phyloP scores from a whole-genome alignment of 495 filamentous ascomycete genomes.

The Xylaria curta region DNA sequence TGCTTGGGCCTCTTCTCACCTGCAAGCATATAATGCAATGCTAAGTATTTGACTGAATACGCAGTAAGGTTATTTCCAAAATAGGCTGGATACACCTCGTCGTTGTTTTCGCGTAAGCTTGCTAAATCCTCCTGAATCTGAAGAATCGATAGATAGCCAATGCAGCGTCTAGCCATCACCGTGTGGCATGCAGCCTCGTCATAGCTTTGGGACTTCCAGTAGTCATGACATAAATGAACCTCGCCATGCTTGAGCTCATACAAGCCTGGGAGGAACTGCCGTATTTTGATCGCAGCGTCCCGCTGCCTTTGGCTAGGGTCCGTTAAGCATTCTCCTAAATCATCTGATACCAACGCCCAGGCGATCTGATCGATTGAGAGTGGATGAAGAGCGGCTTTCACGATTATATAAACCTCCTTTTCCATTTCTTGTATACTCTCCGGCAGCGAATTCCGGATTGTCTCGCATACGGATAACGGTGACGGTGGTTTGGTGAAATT shows the following conservation, averaged over 20 bases:
- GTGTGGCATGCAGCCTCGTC: background rate
- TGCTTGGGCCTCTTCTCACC: background rate
- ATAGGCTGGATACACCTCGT: background rate
- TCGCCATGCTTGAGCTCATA: conserved; percentile 1
- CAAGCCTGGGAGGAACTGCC: background rate
- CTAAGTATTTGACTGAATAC: background rate
- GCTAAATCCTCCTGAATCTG: background rate
- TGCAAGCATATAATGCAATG: background rate
- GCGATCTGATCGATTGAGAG: conserved; percentile 4
- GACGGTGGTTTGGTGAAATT: background rate
- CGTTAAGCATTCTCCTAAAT: background rate
- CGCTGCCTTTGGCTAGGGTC: background rate
- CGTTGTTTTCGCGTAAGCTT: background rate
- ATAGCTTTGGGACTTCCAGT: background rate
- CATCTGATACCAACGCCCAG: background rate
- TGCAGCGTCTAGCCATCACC: background rate
- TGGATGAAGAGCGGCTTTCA: background rate
- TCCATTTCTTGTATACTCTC: background rate
- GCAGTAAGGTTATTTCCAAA: conserved; percentile 2
- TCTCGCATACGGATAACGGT: background rate
- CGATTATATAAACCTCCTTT: background rate
- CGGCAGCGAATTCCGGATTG: background rate
- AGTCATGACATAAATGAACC: background rate
- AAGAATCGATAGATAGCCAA: background rate
- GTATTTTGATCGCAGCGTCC: background rate